Percentiles rank a stretch among this genome's conserved stretches.
phyloP scores from a whole-genome alignment of 176 grass and related monocot genomes.

The Carex cristatella region DNA sequence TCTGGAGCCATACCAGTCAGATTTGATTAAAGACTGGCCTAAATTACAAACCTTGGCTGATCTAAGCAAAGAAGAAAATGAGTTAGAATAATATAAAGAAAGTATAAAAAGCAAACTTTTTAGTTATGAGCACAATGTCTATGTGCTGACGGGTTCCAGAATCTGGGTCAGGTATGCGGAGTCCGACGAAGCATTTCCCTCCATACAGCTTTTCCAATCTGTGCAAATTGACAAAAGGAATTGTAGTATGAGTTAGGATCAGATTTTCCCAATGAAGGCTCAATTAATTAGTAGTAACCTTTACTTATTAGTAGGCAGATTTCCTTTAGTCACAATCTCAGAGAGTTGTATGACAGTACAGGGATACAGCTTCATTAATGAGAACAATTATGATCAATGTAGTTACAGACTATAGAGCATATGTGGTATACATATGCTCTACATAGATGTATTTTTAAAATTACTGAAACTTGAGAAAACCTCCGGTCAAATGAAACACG shows the following conservation, averaged over 20 bases:
- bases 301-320: neutral
- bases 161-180: slow-evolving; percentile 88
- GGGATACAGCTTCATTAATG: neutral
- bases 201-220: slow-evolving; percentile 89
- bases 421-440: neutral
- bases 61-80: neutral
- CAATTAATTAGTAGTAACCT: neutral
- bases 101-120: slow-evolving; percentile 31
- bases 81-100: neutral
- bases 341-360: neutral
- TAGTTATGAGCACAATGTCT: slow-evolving; percentile 72
- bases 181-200: slow-evolving; percentile 77
- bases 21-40: neutral
- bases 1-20: neutral
- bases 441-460: neutral
- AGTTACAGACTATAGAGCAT: neutral
- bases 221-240: neutral
- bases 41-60: neutral
- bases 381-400: neutral
- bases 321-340: neutral
- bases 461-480: neutral
- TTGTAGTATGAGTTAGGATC: neutral
- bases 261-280: neutral
- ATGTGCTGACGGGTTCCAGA: slow-evolving; percentile 64
- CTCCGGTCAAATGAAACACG: too few relatives aligned